Evolutionary conservation across 345 rosid species (phyloP).

Genomic region (Aquilaria sinensis): DNA sequence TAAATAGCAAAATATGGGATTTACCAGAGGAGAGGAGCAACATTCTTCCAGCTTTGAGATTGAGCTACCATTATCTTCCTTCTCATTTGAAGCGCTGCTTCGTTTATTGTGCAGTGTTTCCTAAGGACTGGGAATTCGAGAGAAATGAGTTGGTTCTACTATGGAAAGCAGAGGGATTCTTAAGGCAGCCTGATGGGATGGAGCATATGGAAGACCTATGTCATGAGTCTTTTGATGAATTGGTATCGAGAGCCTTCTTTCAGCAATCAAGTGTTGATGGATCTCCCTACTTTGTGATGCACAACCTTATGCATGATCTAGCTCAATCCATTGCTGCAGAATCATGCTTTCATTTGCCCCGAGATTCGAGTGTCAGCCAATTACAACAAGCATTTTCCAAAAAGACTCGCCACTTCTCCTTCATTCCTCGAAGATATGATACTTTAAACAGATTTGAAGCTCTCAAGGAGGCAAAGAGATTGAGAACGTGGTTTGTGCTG

Average conservation of each 20-base stretch:
- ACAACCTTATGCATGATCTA: slow-evolving; percentile 37
- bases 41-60: not conserved
- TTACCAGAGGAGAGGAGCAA: slow-evolving; percentile 21
- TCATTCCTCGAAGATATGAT: not conserved
- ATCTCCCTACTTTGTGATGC: slow-evolving; percentile 32
- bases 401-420: slow-evolving; percentile 8
- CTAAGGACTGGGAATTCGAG: slow-evolving; percentile 8
- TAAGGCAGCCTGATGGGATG: not conserved
- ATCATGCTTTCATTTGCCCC: not conserved
- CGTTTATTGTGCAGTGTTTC: slow-evolving; percentile 18
- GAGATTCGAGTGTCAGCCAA: not conserved
- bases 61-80: too few species aligned
- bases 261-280: not conserved
- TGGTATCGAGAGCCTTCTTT: too few species aligned
- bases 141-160: slow-evolving; percentile 10
- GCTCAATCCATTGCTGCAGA: slow-evolving; percentile 30
- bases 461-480: slow-evolving; percentile 21
- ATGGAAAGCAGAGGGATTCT: slow-evolving; percentile 28
- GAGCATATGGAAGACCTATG: slow-evolving; percentile 2
- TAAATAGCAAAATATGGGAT: slow-evolving; percentile 20
- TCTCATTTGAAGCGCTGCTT: slow-evolving; percentile 14
- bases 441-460: slow-evolving; percentile 17
- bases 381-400: not conserved
- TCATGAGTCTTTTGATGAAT: slow-evolving; percentile 3
- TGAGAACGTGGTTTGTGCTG: slow-evolving; percentile 29